Conservation (phyloP, 345 rosid species). For the Iberis pinnata region DNA sequence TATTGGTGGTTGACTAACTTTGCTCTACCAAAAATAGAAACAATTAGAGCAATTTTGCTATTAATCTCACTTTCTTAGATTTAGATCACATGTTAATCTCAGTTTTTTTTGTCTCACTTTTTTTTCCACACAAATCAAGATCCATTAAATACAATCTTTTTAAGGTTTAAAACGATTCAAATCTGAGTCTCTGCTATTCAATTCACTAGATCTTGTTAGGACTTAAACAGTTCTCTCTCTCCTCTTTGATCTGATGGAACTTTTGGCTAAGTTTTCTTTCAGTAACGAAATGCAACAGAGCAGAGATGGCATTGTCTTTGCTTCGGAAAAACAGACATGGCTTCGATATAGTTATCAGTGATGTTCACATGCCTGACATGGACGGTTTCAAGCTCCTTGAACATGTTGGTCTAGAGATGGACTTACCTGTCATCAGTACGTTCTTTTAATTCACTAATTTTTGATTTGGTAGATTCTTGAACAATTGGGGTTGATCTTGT, state of each 20-base stretch:
- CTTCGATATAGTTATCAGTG: conserved; percentile 78
- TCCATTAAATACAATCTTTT: too few species aligned
- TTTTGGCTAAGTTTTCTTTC: conserved; percentile 22
- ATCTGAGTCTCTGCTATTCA: conserved; percentile 22
- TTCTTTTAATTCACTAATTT: background rate
- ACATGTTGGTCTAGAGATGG: conserved; percentile 65
- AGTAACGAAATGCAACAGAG: conserved; percentile 87
- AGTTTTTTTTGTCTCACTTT: background rate
- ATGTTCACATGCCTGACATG: conserved; percentile 92
- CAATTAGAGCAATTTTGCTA: background rate
- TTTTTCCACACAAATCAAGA: too few species aligned
- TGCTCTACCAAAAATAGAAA: conserved; percentile 27
- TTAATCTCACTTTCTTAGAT: conserved; percentile 14
- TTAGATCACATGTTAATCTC: conserved; percentile 16
- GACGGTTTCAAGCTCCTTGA: conserved; percentile 83
- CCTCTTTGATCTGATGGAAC: conserved; percentile 12
- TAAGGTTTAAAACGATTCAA: conserved; percentile 14
- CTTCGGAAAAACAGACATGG: conserved; percentile 44
- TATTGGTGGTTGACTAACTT: conserved; percentile 34
- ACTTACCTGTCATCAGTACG: conserved; percentile 88
- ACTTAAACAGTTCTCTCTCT: conserved; percentile 3
- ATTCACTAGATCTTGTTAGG: conserved; percentile 9
- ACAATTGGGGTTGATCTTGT: background rate
- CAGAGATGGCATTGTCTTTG: conserved; percentile 59
- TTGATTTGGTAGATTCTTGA: background rate